phyloP scores from a whole-genome alignment of 306 rosid genomes.

The Fragaria vesca region DNA sequence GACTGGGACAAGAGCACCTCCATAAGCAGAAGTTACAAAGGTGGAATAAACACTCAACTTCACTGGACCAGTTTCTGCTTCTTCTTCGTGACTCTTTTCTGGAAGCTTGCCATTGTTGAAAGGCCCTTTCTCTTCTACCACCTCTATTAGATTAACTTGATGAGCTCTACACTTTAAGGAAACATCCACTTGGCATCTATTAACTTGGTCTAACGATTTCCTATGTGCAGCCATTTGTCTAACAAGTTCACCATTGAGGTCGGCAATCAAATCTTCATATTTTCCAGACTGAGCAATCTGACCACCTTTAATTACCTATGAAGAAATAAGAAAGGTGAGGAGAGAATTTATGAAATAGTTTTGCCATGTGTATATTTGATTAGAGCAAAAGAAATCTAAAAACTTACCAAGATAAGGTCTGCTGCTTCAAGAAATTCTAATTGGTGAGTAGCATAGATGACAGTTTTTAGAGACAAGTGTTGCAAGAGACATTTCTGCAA shows the following conservation, averaged over 20 bases:
- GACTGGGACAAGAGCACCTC: constrained; percentile 78
- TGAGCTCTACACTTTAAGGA: constrained; percentile 32
- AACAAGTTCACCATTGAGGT: constrained; percentile 58
- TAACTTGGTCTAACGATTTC: constrained; percentile 60
- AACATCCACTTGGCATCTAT: constrained; percentile 43
- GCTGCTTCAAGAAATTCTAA: constrained; percentile 85
- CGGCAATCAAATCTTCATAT: constrained; percentile 61
- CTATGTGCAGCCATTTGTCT: constrained; percentile 81
- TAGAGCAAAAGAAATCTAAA: constrained; percentile 4
- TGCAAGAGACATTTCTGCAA: constrained; percentile 83
- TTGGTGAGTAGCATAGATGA: constrained; percentile 86
- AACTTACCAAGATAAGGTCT: constrained; percentile 69
- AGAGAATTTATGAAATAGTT: constrained; percentile 4
- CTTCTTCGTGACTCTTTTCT: constrained; percentile 58
- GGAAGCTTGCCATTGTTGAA: constrained; percentile 30
- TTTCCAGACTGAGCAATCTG: constrained; percentile 65
- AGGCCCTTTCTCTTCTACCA: constrained; percentile 43
- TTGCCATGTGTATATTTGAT: neutral
- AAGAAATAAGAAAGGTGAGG: neutral
- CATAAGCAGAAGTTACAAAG: constrained; percentile 68
- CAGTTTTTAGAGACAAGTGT: constrained; percentile 73
- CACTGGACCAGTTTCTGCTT: constrained; percentile 75
- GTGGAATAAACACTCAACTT: constrained; percentile 88
- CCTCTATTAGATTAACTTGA: constrained; percentile 54
- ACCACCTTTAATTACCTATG: constrained; percentile 81